These are phyloP conservation scores for Primulina huaijiensis DNA, from an alignment of 257 asterid genomes.

Conservation along the genomic window DNA sequence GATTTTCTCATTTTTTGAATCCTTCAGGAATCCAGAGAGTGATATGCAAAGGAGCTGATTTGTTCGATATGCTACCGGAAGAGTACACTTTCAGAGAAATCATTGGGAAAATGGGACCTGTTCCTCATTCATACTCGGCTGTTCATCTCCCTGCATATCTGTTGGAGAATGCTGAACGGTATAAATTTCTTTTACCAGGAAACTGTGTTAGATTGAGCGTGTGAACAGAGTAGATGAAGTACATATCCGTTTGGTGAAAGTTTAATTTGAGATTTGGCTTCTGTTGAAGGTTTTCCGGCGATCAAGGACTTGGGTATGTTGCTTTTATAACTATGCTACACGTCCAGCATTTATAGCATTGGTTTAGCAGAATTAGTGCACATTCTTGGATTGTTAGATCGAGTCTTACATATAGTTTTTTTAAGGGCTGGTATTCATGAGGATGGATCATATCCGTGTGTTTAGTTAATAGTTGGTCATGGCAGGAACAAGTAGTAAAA, in stretches of 20 bases:
- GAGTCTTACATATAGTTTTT: constrained; percentile 37
- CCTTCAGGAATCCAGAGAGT: constrained; percentile 69
- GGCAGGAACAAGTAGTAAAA: constrained; percentile 9
- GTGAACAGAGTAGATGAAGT: constrained; percentile 28
- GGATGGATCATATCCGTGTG: constrained; percentile 17
- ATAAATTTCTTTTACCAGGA: constrained; percentile 70
- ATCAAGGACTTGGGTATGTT: constrained; percentile 30
- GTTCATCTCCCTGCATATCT: constrained; percentile 82
- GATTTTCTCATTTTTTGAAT: constrained; percentile 64
- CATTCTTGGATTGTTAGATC: constrained; percentile 40
- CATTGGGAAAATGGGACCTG: constrained; percentile 80
- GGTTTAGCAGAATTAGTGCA: constrained; percentile 29
- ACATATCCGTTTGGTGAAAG: constrained; percentile 33
- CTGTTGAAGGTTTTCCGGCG: constrained; percentile 33
- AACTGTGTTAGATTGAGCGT: constrained; percentile 74
- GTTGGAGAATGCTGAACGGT: constrained; percentile 60
- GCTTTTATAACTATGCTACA: constrained; percentile 34
- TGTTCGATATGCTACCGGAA: constrained; percentile 86
- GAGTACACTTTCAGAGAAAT: constrained; percentile 77
- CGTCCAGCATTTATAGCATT: constrained; percentile 38
- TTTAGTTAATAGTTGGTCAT: constrained; percentile 18
- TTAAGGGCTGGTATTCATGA: constrained; percentile 28
- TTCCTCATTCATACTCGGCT: constrained; percentile 76
- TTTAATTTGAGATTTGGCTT: constrained; percentile 41
- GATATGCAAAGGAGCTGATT: constrained; percentile 70